phyloP scores from a whole-genome alignment of 805 yeast genomes.

The Saccharomycopsis synnaedendra region DNA sequence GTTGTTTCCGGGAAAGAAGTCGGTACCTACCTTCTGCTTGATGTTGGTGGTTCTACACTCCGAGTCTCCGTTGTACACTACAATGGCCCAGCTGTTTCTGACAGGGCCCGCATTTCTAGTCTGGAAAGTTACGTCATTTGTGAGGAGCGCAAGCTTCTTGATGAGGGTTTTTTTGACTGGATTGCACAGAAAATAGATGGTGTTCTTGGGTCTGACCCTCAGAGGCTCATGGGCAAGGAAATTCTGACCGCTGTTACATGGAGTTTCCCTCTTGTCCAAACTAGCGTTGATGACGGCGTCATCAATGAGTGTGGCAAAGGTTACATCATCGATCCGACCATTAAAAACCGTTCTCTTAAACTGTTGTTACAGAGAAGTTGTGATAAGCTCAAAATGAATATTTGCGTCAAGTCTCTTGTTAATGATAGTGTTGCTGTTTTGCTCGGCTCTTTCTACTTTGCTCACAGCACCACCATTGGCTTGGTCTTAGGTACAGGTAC shows the following conservation, averaged over 20 bases:
- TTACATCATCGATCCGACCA: not conserved
- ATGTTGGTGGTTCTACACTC: conserved; percentile 15
- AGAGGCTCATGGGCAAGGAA: not conserved
- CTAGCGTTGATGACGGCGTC: conserved; percentile 6
- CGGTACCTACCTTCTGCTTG: conserved; percentile 6
- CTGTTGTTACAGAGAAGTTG: conserved; percentile 6
- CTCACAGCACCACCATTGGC: conserved; percentile 2
- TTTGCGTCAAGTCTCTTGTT: not conserved
- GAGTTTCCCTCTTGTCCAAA: conserved; percentile 14
- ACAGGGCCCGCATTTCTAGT: not conserved
- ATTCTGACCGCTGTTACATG: conserved; percentile 11
- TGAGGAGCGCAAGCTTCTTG: conserved; percentile 4
- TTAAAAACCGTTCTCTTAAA: conserved; percentile 1
- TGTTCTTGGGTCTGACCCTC: not conserved
- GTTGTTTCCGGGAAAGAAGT: not conserved
- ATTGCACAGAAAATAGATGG: conserved; percentile 3
- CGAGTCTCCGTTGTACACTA: conserved; percentile 5
- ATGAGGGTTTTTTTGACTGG: conserved; percentile 7
- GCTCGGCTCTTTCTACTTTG: conserved; percentile 3
- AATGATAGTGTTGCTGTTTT: conserved; percentile 13
- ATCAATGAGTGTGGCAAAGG: conserved; percentile 14
- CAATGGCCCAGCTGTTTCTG: not conserved
- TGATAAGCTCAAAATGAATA: not conserved
- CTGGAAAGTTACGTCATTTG: not conserved
- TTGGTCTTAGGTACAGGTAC: conserved; percentile 19